Evolutionary conservation across 768 basidiomycete genomes (phyloP).

Genomic region (Wakefieldia striispora): DNA sequence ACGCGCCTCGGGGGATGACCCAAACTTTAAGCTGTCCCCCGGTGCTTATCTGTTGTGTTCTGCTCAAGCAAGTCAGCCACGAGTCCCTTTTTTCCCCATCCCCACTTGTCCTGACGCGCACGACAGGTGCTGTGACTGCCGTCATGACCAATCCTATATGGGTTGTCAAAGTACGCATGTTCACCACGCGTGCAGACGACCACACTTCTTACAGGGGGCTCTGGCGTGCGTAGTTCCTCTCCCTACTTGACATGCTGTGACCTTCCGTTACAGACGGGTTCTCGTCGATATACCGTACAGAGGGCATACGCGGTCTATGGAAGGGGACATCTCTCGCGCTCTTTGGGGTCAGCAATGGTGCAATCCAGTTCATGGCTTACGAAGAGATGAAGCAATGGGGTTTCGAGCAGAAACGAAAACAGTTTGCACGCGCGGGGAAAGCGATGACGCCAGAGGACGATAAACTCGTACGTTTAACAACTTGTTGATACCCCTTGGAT

Average conservation of each 20-base stretch:
- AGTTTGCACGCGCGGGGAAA: conserved; percentile 57
- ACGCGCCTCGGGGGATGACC: conserved; percentile 65
- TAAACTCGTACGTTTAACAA: conserved; percentile 65
- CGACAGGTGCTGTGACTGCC: conserved; percentile 85
- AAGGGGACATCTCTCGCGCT: conserved; percentile 86
- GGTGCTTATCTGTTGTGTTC: conserved; percentile 83
- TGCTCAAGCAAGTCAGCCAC: conserved; percentile 90
- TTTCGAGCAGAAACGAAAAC: conserved; percentile 71
- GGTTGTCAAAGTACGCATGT: conserved; percentile 98
- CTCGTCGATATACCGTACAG: conserved; percentile 61
- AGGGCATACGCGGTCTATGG: conserved; percentile 80
- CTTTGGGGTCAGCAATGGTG: conserved; percentile 91
- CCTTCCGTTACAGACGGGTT: conserved; percentile 56
- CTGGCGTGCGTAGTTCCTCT: conserved; percentile 49
- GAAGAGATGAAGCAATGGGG: conserved; percentile 94
- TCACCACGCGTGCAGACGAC: conserved; percentile 69
- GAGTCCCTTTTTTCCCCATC: conserved; percentile 13
- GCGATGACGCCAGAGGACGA: conserved; percentile 72
- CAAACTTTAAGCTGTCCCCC: conserved; percentile 65
- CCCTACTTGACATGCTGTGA: background rate
- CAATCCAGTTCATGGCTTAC: conserved; percentile 93
- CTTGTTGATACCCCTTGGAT: background rate
- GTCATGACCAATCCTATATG: conserved; percentile 96
- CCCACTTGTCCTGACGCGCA: conserved; percentile 11
- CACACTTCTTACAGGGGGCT: conserved; percentile 76